Evolutionary conservation across 2,329 filamentous ascomycete species (phyloP), one percentile per base, ranked within the genome.

Genomic region (Fusarium proliferatum): DNA sequence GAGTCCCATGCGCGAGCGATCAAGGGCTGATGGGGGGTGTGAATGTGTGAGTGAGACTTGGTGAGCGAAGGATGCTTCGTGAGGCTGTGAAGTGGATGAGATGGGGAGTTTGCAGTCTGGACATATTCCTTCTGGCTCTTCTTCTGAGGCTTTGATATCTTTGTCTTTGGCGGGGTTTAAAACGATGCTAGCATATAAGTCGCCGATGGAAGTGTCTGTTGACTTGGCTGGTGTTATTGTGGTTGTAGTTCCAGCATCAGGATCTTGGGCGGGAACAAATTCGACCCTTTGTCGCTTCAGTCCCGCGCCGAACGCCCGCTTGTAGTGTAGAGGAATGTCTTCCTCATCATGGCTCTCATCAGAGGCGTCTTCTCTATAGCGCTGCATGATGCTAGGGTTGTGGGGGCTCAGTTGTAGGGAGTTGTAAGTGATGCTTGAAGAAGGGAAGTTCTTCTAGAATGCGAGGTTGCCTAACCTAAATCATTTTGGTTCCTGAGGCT

Each of bases 11-110:
- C 92, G 87, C 9, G 86, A 88, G 39, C 93, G 88, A 80, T 94
- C 91, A 26, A 95, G 84, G 19, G 91, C 87, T 0, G 92, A 94
- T 2, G 93, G 93, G 11, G 92, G 92, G 66, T 93, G 90, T 1
- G 91, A 92, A 78, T 94, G 92, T 8, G 85, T 80, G 3, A 94
- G 84, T 69, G 88, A 91, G 42, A 93, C 87, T 82, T 95, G 93
- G 78, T 95, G 93, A 11, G 91, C 90, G 61, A 94, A 86, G 38
- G 88, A 91, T 33, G 87, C 84, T 76, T 90, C 88, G 79, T 93
- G 92, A 10, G 81, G 78, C 42, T 74, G 75, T 9, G 75, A 58
- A 9, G 80, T 77, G 6, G 79, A 79, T 9, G 79, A 78, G 52
- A 84, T 74, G 10, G 81, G 77, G 9, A 84, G 69, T 21, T 77